phyloP scores from a whole-genome alignment of 228 moss, liverwort and hornwort species.

The Sphagnum fallax region DNA sequence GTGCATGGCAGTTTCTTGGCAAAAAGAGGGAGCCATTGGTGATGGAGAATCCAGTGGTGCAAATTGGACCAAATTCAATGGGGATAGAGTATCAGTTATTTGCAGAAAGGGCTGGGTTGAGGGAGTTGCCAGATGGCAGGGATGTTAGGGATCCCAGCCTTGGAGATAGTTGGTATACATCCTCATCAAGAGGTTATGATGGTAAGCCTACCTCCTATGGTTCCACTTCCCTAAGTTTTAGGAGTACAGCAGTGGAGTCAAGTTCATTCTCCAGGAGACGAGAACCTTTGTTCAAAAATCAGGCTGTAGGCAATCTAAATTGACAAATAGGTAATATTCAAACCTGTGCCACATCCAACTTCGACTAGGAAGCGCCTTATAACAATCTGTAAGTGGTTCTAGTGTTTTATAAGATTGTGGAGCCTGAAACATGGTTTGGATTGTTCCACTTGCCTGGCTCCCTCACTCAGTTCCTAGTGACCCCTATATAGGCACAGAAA shows the following conservation, averaged over 20 bases:
- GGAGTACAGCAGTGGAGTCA: conserved; percentile 33
- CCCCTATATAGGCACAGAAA: too few species aligned
- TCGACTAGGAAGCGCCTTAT: too few species aligned
- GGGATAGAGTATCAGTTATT: conserved; percentile 19
- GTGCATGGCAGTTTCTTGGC: conserved; percentile 63
- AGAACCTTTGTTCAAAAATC: conserved; percentile 70
- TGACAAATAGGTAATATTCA: too few species aligned
- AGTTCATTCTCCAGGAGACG: conserved; percentile 57
- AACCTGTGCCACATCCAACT: too few species aligned
- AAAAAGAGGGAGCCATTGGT: conserved; percentile 48
- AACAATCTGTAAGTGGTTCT: too few species aligned
- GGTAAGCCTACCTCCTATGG: conserved; percentile 44
- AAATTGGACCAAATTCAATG: conserved; percentile 21
- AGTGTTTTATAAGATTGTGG: too few species aligned
- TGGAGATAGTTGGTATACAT: conserved; percentile 51
- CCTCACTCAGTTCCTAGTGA: too few species aligned
- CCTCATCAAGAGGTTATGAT: neutral
- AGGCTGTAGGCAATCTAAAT: conserved; percentile 52
- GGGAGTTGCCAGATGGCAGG: conserved; percentile 5
- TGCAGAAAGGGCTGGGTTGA: conserved; percentile 28
- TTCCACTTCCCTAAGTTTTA: conserved; percentile 52
- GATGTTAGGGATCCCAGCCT: conserved; percentile 38
- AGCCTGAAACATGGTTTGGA: too few species aligned
- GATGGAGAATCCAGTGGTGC: conserved; percentile 35
- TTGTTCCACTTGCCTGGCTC: too few species aligned